Evolutionary conservation across 495 filamentous ascomycete species (phyloP), one percentile per base, ranked within the genome.

Genomic region (Penicillium waksmanii): DNA sequence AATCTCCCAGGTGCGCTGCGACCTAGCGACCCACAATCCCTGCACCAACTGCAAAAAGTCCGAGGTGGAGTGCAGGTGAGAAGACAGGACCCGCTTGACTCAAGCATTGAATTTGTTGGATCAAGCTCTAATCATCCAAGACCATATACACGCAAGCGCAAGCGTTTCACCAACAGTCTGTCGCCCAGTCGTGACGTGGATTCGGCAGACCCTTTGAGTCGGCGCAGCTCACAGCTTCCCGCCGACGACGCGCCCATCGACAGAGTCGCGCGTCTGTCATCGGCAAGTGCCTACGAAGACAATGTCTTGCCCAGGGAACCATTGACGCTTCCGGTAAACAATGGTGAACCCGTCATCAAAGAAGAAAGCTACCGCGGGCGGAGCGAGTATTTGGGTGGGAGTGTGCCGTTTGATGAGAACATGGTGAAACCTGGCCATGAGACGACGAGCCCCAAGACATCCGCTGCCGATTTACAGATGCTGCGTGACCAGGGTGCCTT

Each of bases 351-450:
- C 0, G 58, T 60, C 42, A 65, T 71, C 31, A 71, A 71, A 44
- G 63, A 71, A 44, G 68, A 71, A 60, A 71, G 66, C 59, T 71
- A 69, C 50, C 68, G 68, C 33, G 68, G 68, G 15, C 66, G 68
- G n/a, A 55, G 66, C 36, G 68, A 71, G 55, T 71, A 71, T 43
- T 38, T 71, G 23, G 68, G 66, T 25, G 66, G 68, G 34, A 70
- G 63, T 34, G 68, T 70, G n/a, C 68, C 66, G 23, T 71, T 71
- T 25, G 66, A 71, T 48, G 68, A 71, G 58, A 71, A 71, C 50
- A 71, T 71, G 68, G 68, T 71, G 36, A 70, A 62, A 42, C 68
- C 68, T 10, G 68, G 66, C 33, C 63, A 67, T 48, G 66, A 69
- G 50, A 64, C 66, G 7, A 71, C 68, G 48, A 68, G 55, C 46